These are phyloP conservation scores for Nannochloropsis granulata DNA, from an alignment of 108 stramenopile species.

Conservation along the genomic window DNA sequence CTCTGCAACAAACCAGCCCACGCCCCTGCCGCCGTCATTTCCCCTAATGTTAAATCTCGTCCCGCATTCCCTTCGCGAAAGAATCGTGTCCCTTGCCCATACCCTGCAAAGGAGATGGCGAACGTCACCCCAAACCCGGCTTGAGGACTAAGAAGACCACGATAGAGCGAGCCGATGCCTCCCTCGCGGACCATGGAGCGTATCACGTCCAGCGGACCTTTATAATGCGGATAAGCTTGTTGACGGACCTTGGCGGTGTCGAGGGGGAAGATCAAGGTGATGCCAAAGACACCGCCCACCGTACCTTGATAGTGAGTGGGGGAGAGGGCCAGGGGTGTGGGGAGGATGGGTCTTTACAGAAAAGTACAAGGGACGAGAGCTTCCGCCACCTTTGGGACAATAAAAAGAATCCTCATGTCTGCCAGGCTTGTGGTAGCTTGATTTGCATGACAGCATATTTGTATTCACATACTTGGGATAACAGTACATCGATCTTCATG, in stretches of 20 bases:
- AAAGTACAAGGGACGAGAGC: too few species aligned
- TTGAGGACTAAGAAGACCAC: constrained; percentile 32
- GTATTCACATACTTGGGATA: too few species aligned
- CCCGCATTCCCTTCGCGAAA: not conserved
- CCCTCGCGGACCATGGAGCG: constrained; percentile 3
- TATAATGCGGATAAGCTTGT: constrained; percentile 5
- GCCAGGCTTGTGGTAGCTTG: too few species aligned
- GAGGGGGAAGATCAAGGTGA: constrained; percentile 28
- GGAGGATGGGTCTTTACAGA: too few species aligned
- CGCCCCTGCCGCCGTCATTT: constrained; percentile 28
- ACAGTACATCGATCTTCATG: too few species aligned
- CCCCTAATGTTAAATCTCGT: constrained; percentile 6
- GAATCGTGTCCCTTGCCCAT: constrained; percentile 19
- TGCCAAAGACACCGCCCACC: constrained; percentile 31
- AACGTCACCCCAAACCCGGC: constrained; percentile 33
- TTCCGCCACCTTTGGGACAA: too few species aligned
- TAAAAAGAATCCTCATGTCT: too few species aligned
- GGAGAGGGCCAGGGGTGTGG: too few species aligned
- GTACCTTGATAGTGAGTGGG: not conserved
- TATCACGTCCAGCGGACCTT: constrained; percentile 4
- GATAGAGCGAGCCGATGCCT: constrained; percentile 28
- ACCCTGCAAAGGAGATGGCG: constrained; percentile 32
- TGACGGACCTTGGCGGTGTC: constrained; percentile 31
- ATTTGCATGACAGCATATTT: too few species aligned
- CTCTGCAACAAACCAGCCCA: constrained; percentile 35